phyloP scores from a whole-genome alignment of 2,329 filamentous ascomycete species.

The Cladosporium sp. region DNA sequence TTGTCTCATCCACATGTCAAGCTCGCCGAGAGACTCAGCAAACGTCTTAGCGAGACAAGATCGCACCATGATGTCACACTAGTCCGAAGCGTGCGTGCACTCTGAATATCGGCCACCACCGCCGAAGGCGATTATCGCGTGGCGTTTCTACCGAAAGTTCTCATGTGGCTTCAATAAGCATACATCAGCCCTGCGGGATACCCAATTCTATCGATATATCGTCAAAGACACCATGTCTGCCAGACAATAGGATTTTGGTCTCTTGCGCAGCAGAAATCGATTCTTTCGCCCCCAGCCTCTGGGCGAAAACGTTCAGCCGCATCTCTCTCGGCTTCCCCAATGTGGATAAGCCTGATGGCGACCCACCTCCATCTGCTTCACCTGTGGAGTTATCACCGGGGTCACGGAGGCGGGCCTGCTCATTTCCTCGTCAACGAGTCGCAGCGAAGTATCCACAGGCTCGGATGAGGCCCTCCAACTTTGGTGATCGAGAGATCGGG shows the following conservation, averaged over 20 bases:
- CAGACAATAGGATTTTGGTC: background rate
- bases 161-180: background rate
- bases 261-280: background rate
- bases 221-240: background rate
- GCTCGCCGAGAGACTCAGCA: constrained; percentile 14
- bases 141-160: background rate
- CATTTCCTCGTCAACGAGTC: background rate
- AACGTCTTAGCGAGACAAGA: constrained; percentile 13
- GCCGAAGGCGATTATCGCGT: background rate
- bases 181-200: background rate
- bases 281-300: background rate
- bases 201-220: background rate
- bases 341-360: background rate
- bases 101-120: background rate
- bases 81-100: background rate
- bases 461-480: background rate
- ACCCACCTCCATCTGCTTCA: constrained; percentile 11
- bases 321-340: background rate
- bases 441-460: background rate
- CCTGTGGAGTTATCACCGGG: constrained; percentile 15
- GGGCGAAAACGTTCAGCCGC: background rate
- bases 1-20: constrained; percentile 13
- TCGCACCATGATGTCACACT: constrained; percentile 6
- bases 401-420: background rate
- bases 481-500: background rate